Percentiles rank a stretch among this genome's conserved stretches.
Evolutionary conservation across 2,329 filamentous ascomycete species (phyloP).

Genomic region (Ophiognomonia clavigignenti-juglandacearum): DNA sequence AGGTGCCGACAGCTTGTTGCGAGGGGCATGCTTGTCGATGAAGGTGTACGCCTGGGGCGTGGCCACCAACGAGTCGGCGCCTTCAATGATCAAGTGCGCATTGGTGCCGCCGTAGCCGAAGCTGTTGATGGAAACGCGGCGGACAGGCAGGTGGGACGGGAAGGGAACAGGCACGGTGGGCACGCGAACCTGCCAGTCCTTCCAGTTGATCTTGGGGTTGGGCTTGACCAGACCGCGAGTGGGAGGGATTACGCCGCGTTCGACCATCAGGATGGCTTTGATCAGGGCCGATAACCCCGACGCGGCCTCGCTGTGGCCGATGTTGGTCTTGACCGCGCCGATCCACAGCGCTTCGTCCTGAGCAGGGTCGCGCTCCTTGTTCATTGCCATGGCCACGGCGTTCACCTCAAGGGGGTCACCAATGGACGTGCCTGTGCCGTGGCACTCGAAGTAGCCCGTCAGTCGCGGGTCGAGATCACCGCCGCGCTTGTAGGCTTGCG

Average conservation of each 20-base stretch:
- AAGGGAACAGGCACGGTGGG: constrained; percentile 24
- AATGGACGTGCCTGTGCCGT: constrained; percentile 6
- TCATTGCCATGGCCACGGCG: constrained; percentile 22
- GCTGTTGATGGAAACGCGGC: constrained; percentile 25
- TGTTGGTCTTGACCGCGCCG: constrained; percentile 19
- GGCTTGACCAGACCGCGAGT: constrained; percentile 8
- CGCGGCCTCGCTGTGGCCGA: constrained; percentile 19
- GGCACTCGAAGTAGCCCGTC: constrained; percentile 22
- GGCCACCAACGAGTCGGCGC: not conserved
- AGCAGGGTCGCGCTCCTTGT: constrained; percentile 24
- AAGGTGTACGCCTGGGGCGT: not conserved
- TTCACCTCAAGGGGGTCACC: constrained; percentile 3
- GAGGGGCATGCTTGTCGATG: not conserved
- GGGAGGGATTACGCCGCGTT: constrained; percentile 15
- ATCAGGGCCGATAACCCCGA: constrained; percentile 18
- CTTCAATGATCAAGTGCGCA: not conserved
- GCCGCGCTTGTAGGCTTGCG: constrained; percentile 38
- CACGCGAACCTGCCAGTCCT: not conserved
- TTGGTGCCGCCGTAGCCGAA: constrained; percentile 28
- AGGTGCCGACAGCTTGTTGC: no score
- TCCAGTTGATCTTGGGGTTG: constrained; percentile 8
- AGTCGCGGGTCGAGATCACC: constrained; percentile 34
- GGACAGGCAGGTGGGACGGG: constrained; percentile 23
- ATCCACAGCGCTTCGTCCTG: constrained; percentile 32
- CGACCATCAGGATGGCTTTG: constrained; percentile 17